These are phyloP conservation scores for Saksenaea oblongispora DNA, from an alignment of 371 early-diverging fungal genomes.

Conservation along the genomic window DNA sequence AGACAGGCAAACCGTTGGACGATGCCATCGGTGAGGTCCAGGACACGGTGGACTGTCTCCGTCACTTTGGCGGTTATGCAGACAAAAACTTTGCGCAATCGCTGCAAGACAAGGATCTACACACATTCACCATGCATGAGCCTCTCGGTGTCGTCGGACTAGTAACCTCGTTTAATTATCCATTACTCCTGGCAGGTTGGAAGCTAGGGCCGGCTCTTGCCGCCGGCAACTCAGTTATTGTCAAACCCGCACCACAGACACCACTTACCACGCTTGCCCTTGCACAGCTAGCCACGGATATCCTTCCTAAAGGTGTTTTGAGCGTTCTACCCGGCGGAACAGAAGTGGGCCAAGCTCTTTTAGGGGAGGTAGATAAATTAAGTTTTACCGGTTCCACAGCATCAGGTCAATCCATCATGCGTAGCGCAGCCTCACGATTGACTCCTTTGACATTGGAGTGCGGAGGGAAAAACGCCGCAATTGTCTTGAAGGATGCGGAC, in stretches of 20 bases:
- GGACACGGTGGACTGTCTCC: constrained; percentile 70
- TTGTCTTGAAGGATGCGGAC: constrained; percentile 81
- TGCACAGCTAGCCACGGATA: constrained; percentile 30
- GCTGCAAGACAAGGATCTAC: constrained; percentile 13
- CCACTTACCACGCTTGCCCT: constrained; percentile 41
- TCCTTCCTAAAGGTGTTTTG: constrained; percentile 60
- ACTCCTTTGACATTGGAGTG: constrained; percentile 79
- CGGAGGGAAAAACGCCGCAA: constrained; percentile 87
- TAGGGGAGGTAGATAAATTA: constrained; percentile 28
- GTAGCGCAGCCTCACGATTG: constrained; percentile 63
- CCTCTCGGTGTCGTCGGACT: constrained; percentile 77
- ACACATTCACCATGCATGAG: constrained; percentile 65
- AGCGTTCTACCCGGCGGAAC: constrained; percentile 58
- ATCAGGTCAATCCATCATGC: constrained; percentile 75
- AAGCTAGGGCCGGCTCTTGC: constrained; percentile 86
- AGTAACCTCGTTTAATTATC: constrained; percentile 85
- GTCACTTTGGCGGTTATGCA: constrained; percentile 77
- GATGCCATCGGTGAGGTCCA: constrained; percentile 52
- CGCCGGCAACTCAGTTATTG: constrained; percentile 40
- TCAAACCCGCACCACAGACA: constrained; percentile 52
- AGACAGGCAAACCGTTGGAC: constrained; percentile 79
- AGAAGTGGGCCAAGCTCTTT: constrained; percentile 24
- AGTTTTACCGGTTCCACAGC: constrained; percentile 69
- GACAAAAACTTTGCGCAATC: constrained; percentile 63
- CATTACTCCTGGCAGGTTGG: constrained; percentile 73